These are phyloP conservation scores for Hygrophoropsis aurantiaca DNA, from an alignment of 768 basidiomycete species.

Conservation along the genomic window DNA sequence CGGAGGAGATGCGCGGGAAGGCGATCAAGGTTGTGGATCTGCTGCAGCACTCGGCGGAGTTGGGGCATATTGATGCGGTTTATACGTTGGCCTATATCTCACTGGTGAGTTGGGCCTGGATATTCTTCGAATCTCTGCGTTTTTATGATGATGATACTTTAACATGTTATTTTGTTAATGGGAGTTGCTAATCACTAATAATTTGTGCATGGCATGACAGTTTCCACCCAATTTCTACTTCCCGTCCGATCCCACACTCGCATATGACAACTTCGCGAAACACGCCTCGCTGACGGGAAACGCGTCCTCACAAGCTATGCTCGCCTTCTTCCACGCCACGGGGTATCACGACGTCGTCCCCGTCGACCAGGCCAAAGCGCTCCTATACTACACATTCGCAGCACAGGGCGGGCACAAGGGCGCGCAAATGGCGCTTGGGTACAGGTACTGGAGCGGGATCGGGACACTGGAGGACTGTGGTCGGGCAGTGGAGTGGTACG, in stretches of 20 bases:
- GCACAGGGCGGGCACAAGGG: slow-evolving; percentile 85
- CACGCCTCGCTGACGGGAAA: slow-evolving; percentile 77
- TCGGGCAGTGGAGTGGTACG: slow-evolving; percentile 85
- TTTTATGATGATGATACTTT: background rate
- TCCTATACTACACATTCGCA: slow-evolving; percentile 92
- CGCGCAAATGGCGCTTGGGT: slow-evolving; percentile 91
- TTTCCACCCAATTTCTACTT: slow-evolving; percentile 76
- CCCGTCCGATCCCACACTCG: slow-evolving; percentile 55
- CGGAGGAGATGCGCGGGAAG: slow-evolving; percentile 67
- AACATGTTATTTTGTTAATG: no score
- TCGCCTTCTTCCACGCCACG: slow-evolving; percentile 88
- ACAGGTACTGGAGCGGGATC: slow-evolving; percentile 95
- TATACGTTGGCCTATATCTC: slow-evolving; percentile 67
- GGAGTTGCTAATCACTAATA: no score
- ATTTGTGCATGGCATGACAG: slow-evolving; percentile 39
- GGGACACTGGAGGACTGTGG: slow-evolving; percentile 86
- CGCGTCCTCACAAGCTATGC: slow-evolving; percentile 79
- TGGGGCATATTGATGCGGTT: slow-evolving; percentile 74
- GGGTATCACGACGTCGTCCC: slow-evolving; percentile 70
- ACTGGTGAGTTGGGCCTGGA: slow-evolving; percentile 46
- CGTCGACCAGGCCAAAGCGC: slow-evolving; percentile 76
- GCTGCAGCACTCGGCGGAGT: slow-evolving; percentile 75
- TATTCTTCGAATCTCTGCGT: background rate
- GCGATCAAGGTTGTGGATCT: slow-evolving; percentile 82
- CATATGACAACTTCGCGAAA: slow-evolving; percentile 59